Evolutionary conservation across 352 stramenopile species (phyloP).

Genomic region (Hyaloperonospora arabidopsidis): DNA sequence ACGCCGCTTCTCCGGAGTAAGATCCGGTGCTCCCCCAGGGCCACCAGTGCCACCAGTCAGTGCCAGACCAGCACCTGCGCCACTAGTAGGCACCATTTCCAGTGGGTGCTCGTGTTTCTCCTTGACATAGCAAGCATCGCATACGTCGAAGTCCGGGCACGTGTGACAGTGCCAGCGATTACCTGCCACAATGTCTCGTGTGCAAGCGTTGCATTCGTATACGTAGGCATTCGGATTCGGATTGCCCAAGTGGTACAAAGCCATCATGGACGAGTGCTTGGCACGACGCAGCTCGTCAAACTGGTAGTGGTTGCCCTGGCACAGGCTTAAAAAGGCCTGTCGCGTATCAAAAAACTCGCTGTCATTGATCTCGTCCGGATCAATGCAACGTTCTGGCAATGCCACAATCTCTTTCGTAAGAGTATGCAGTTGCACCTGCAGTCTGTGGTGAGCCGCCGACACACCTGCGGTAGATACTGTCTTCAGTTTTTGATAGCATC

Average conservation of each 20-base stretch:
- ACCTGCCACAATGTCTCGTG: conserved; percentile 68
- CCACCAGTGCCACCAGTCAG: conserved; percentile 12
- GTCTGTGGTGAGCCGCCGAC: conserved; percentile 31
- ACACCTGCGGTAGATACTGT: conserved; percentile 24
- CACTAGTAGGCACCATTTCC: conserved; percentile 75
- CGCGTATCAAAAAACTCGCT: conserved; percentile 93
- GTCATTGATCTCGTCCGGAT: conserved; percentile 79
- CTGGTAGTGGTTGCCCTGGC: conserved; percentile 97
- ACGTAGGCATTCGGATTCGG: conserved; percentile 85
- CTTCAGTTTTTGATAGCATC: conserved; percentile 67
- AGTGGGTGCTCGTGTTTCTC: conserved; percentile 74
- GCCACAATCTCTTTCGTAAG: conserved; percentile 51
- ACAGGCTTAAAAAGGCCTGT: conserved; percentile 96
- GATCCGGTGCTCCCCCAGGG: conserved; percentile 19
- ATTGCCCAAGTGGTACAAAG: conserved; percentile 97
- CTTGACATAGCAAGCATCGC: conserved; percentile 80
- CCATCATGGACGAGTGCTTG: conserved; percentile 99
- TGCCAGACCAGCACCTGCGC: conserved; percentile 13
- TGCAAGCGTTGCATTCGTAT: conserved; percentile 84
- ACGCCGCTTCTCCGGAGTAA: conserved; percentile 61
- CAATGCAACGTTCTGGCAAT: conserved; percentile 62
- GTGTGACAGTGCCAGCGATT: conserved; percentile 87
- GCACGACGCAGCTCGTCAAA: conserved; percentile 97
- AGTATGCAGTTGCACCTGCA: conserved; percentile 41
- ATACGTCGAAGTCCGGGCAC: conserved; percentile 87